A percentile compares a stretch with the other conserved stretches of the same genome.
Evolutionary conservation across 257 asterid genomes (phyloP).

Genomic region (Gentiana dahurica): DNA sequence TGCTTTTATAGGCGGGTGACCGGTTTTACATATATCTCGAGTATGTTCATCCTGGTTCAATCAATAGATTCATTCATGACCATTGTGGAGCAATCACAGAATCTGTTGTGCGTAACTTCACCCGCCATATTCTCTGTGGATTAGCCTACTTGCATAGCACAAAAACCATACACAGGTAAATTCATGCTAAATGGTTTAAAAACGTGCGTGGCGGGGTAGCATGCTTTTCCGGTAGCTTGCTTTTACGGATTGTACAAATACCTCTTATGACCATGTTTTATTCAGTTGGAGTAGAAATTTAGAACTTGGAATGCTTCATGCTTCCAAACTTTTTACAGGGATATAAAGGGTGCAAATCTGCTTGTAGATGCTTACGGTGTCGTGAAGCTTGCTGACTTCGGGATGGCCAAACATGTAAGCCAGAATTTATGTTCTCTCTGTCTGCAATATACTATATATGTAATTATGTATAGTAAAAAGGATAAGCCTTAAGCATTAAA

Average conservation of each 20-base stretch:
- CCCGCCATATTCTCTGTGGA: slow-evolving; percentile 83
- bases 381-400: slow-evolving; percentile 92
- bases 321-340: slow-evolving; percentile 30
- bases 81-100: slow-evolving; percentile 81
- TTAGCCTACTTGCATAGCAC: slow-evolving; percentile 78
- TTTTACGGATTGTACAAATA: too few relatives aligned
- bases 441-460: too few relatives aligned
- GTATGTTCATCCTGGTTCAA: slow-evolving; percentile 87
- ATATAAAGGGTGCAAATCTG: slow-evolving; percentile 88
- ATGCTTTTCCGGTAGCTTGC: too few relatives aligned
- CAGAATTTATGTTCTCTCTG: background rate
- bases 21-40: slow-evolving; percentile 90
- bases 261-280: too few relatives aligned
- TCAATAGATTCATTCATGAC: slow-evolving; percentile 54
- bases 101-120: slow-evolving; percentile 69
- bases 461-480: too few relatives aligned
- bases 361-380: slow-evolving; percentile 77
- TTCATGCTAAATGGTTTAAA: too few relatives aligned
- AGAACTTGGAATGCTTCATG: too few relatives aligned
- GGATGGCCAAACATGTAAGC: slow-evolving; percentile 87
- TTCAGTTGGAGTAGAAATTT: too few relatives aligned
- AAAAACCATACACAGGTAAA: slow-evolving; percentile 77
- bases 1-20: slow-evolving; percentile 52
- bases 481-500: too few relatives aligned
- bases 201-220: too few relatives aligned